Conservation (phyloP, 225 moss, liverwort and hornwort genomes). For the Lunularia cruciata region DNA sequence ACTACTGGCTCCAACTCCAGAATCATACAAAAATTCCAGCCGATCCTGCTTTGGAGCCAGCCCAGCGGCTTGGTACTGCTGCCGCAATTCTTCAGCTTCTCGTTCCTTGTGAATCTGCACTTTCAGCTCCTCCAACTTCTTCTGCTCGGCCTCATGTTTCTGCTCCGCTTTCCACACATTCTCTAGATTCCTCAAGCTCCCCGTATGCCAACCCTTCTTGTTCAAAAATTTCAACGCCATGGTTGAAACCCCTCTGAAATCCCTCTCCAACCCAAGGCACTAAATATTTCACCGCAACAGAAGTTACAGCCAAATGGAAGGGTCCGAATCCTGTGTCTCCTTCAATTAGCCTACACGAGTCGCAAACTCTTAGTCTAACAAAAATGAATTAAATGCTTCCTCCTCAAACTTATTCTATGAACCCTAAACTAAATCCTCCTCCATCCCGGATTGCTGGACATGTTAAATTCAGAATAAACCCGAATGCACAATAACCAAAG, state of each 20-base stretch:
- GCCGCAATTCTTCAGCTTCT: slow-evolving; percentile 85
- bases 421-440: too few relatives aligned
- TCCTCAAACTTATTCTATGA: too few relatives aligned
- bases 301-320: too few relatives aligned
- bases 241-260: slow-evolving; percentile 35
- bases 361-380: too few relatives aligned
- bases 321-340: too few relatives aligned
- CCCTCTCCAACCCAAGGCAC: background rate
- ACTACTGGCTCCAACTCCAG: slow-evolving; percentile 66
- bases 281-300: too few relatives aligned
- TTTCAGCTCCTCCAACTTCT: slow-evolving; percentile 94
- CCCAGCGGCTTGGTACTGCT: slow-evolving; percentile 77
- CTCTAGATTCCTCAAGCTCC: slow-evolving; percentile 91
- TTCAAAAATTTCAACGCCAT: slow-evolving; percentile 99
- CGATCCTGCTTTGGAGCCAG: slow-evolving; percentile 89
- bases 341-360: too few relatives aligned
- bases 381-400: too few relatives aligned
- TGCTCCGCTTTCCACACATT: slow-evolving; percentile 99
- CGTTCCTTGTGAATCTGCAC: slow-evolving; percentile 94
- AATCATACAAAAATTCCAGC: slow-evolving; percentile 95
- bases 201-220: slow-evolving; percentile 99
- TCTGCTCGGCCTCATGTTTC: slow-evolving; percentile 93
- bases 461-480: too few relatives aligned
- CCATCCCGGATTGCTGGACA: too few relatives aligned
- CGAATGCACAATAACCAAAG: too few relatives aligned